Evolutionary conservation across 139 green algal genomes (phyloP), one percentile per base, ranked within the genome.

Genomic region (Asterochloris erici): DNA sequence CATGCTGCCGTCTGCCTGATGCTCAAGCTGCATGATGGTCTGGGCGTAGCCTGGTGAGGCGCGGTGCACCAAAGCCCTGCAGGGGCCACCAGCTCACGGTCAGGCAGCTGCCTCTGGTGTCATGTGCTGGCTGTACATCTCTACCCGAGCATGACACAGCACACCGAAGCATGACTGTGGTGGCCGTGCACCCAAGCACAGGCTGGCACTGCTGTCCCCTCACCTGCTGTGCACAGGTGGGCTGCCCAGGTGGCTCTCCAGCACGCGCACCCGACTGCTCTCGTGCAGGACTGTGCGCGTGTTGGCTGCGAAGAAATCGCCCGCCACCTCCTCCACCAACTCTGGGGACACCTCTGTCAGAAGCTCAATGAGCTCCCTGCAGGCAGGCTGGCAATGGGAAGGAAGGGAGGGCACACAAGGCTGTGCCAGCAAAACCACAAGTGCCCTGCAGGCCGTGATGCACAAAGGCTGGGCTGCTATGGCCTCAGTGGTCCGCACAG

Each of bases 291-390:
- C 23, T 26, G 68, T 69, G 60, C 76, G 76, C 60, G 60, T 62
- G 68, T n/a, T 29, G 54, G 29, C 69, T 19, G 76, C 76, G 69
- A 80, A 80, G 47, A 80, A 80, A 6, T 80, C 76, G 12, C 28
- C 24, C 17, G 76, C 61, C 16, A 80, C 68, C 76, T 80, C 76
- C 14, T 80, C 76, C 4, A 80, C 76, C 14, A 80, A n/a, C 61
- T 80, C 21, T 38, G 76, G 76, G 4, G 76, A 80, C 21, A 80
- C 76, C 21, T 12, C 19, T 26, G 76, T 80, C 54, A 80, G 60
- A 24, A 80, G 76, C 76, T 80, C 76, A 21, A 70, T 62, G 60
- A 80, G 68, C 24, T 80, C 76, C 9, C 76, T 80, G 76, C 74
- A 38, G 17, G 10, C 11, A 0, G 38, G 38, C 38, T 54, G 4